Percentiles rank a stretch among this genome's conserved stretches.
Conservation (phyloP, 148 eudicot genomes). For the Fallopia convolvulus region DNA sequence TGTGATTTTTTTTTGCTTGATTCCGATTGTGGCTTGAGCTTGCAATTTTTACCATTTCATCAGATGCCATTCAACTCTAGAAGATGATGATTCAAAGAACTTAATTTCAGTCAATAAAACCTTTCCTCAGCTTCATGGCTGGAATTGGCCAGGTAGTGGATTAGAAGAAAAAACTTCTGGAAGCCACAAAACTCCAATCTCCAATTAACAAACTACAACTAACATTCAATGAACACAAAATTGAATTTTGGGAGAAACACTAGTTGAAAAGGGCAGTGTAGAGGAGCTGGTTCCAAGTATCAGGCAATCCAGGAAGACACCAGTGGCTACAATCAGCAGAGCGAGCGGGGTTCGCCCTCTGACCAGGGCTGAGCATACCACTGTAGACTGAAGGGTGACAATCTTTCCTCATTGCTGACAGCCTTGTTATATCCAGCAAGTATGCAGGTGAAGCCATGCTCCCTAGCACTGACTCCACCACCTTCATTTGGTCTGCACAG, state of each 20-base stretch:
- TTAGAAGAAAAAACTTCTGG: background rate
- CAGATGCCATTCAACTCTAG: no score
- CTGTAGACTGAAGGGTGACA: conserved; percentile 90
- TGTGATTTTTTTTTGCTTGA: no score
- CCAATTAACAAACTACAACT: background rate
- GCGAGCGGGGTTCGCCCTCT: conserved; percentile 61
- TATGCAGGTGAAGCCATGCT: conserved; percentile 59
- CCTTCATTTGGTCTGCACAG: conserved; percentile 45
- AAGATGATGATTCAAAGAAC: no score
- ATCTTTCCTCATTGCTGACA: conserved; percentile 86
- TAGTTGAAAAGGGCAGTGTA: conserved; percentile 54
- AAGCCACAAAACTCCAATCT: no score
- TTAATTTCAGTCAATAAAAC: no score
- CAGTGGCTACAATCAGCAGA: conserved; percentile 88
- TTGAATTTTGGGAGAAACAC: background rate
- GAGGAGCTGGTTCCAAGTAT: conserved; percentile 93
- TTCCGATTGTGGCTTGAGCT: background rate
- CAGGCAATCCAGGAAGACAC: conserved; percentile 97
- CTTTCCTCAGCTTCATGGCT: no score
- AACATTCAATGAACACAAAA: background rate
- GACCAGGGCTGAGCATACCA: conserved; percentile 59
- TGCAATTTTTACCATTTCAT: background rate
- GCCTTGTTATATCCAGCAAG: conserved; percentile 62
- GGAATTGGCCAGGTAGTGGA: no score
- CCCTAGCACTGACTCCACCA: conserved; percentile 33